phyloP scores from a whole-genome alignment of 148 eudicot species.

The Arbutus unedo region DNA sequence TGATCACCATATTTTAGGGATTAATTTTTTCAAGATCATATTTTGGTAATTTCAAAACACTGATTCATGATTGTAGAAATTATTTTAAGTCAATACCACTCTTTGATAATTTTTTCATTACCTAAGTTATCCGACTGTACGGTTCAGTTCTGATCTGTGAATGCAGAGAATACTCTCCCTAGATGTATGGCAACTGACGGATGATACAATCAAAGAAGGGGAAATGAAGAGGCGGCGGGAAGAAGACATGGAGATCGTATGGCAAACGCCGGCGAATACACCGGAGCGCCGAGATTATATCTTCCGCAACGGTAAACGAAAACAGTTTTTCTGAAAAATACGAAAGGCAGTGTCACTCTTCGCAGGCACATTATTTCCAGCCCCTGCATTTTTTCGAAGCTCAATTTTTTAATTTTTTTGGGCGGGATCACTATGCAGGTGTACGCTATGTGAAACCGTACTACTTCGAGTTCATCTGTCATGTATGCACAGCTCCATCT shows the following conservation, averaged over 20 bases:
- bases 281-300: constrained; percentile 81
- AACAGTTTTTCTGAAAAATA: too few species aligned
- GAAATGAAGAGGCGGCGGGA: constrained; percentile 54
- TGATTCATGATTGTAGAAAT: too few species aligned
- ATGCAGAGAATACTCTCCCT: too few species aligned
- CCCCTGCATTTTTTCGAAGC: neutral
- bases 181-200: too few species aligned
- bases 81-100: too few species aligned
- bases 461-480: constrained; percentile 93
- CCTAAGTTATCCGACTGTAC: too few species aligned
- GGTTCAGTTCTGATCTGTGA: too few species aligned
- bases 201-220: neutral
- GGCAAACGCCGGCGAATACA: constrained; percentile 91
- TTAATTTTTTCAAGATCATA: too few species aligned
- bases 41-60: too few species aligned
- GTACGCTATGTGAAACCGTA: constrained; percentile 87
- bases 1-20: too few species aligned
- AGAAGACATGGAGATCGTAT: constrained; percentile 72
- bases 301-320: constrained; percentile 55
- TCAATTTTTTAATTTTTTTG: neutral
- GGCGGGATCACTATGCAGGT: constrained; percentile 40
- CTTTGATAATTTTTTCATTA: too few species aligned
- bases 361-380: neutral
- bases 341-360: neutral
- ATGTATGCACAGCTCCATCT: constrained; percentile 41